Evolutionary conservation across 331 rosid species (phyloP).

Genomic region (Telfairia occidentalis): DNA sequence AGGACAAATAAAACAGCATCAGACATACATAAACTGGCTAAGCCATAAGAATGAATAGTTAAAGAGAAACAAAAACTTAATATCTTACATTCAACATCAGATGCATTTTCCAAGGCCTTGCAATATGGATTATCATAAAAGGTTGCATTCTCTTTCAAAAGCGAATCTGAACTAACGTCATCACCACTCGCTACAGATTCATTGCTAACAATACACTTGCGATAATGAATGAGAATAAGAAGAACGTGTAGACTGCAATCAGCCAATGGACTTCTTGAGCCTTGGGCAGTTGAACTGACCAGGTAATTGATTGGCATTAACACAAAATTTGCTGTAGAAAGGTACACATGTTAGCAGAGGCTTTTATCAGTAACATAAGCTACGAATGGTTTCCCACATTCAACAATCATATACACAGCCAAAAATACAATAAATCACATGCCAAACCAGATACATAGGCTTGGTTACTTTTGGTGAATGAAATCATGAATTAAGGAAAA

Average conservation of each 20-base stretch:
- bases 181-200: conserved; percentile 31
- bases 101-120: conserved; percentile 71
- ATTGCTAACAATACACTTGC: conserved; percentile 46
- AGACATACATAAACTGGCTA: background rate
- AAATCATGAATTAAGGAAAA: background rate
- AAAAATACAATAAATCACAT: background rate
- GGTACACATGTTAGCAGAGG: conserved; percentile 16
- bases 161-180: conserved; percentile 39
- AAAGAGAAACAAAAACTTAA: conserved; percentile 10
- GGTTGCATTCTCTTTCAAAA: conserved; percentile 37
- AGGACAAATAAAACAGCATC: conserved; percentile 8
- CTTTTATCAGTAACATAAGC: conserved; percentile 15
- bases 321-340: conserved; percentile 77
- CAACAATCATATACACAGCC: background rate
- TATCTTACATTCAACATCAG: conserved; percentile 77
- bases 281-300: conserved; percentile 63
- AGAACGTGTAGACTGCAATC: conserved; percentile 83
- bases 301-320: conserved; percentile 73
- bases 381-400: background rate
- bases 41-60: conserved; percentile 4
- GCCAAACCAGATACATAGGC: background rate
- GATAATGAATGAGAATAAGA: conserved; percentile 87
- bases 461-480: background rate
- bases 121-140: conserved; percentile 82
- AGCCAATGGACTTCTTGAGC: conserved; percentile 60